Evolutionary conservation across 306 rosid species (phyloP).

Genomic region (Corylus avellana): DNA sequence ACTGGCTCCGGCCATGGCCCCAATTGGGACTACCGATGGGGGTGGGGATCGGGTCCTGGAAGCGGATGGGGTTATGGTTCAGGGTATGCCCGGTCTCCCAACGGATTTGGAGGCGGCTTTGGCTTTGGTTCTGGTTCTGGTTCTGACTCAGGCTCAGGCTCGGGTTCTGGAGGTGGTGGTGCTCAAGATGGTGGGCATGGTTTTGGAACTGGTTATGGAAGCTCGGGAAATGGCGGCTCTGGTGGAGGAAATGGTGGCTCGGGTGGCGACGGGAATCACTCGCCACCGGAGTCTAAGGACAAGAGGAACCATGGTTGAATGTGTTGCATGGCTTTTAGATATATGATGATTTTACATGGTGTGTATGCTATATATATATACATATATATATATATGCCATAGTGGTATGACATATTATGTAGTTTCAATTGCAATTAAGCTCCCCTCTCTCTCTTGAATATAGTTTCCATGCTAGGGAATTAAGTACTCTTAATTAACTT

Average conservation of each 20-base stretch:
- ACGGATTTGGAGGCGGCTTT: constrained; percentile 58
- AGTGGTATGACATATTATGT: neutral
- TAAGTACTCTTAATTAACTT: neutral
- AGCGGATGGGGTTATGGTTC: constrained; percentile 83
- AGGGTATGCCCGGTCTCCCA: constrained; percentile 63
- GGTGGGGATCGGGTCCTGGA: constrained; percentile 73
- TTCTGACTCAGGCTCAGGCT: constrained; percentile 59
- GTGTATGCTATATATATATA: neutral
- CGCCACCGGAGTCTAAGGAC: constrained; percentile 19
- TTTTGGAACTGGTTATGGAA: constrained; percentile 43
- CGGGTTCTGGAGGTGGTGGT: constrained; percentile 41
- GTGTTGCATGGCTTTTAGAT: neutral
- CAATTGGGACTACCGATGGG: constrained; percentile 81
- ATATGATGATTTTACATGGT: neutral
- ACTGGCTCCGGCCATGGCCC: constrained; percentile 74
- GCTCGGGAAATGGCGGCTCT: constrained; percentile 24
- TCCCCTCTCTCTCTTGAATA: neutral
- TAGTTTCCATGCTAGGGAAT: neutral
- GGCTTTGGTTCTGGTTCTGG: constrained; percentile 72
- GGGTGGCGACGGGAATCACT: constrained; percentile 26
- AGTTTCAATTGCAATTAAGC: neutral
- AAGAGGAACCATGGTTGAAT: constrained; percentile 38
- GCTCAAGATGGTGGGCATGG: neutral
- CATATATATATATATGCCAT: neutral
- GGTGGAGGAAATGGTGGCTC: constrained; percentile 10